Base-by-base conservation (phyloP, 2,329 filamentous ascomycete species). In the Cephalotrichum gorgonifer region DNA sequence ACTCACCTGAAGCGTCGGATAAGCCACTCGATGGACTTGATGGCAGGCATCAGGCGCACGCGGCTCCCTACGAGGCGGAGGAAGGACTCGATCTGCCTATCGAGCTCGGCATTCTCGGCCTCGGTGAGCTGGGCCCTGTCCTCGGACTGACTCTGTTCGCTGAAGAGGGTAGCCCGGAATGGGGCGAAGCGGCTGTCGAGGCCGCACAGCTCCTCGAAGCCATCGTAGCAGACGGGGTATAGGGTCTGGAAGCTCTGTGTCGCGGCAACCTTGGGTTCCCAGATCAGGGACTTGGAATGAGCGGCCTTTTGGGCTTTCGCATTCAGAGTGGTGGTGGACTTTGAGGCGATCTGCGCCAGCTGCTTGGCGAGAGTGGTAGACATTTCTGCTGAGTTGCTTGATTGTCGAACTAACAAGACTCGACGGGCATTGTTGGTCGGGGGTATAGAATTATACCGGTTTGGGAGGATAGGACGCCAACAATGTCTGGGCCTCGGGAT, bases 1-100 rank as follows among this genome's bases (percentile, higher is more conserved):
- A 57, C 75, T 53, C 71, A 94, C 88, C 84, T 81, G 61, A 97
- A 98, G 59, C 91, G 78, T 60, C 93, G 76, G 49, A 98, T 78
- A 43, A 98, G 76, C 93, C 93, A 99, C 70, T 99, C 94, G 33
- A 97, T 75, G 15, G 90, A 83, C 67, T 94, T 95, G 48, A 95
- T 79, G 1, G 88, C 88, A 38, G 93, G 91, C 69, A 85, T 89
- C 28, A 99, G 73, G 54, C 91, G 75, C 55, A 98, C 64, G 38
- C 85, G 79, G 25, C 83, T 81, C 22, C 87, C 85, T 11, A 86
- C 81, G 14, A 97, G 74, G 28, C 83, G 85, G 55, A 99, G 71
- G 62, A 97, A 98, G 14, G 80, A 78, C 57, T 94, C 86, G 50
- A 97, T 69, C 50, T 83, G 84, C 45, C 71, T 73, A 64, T 96